These are phyloP conservation scores for Saccharomycopsis synnaedendra DNA, from an alignment of 805 yeast species.

Conservation along the genomic window DNA sequence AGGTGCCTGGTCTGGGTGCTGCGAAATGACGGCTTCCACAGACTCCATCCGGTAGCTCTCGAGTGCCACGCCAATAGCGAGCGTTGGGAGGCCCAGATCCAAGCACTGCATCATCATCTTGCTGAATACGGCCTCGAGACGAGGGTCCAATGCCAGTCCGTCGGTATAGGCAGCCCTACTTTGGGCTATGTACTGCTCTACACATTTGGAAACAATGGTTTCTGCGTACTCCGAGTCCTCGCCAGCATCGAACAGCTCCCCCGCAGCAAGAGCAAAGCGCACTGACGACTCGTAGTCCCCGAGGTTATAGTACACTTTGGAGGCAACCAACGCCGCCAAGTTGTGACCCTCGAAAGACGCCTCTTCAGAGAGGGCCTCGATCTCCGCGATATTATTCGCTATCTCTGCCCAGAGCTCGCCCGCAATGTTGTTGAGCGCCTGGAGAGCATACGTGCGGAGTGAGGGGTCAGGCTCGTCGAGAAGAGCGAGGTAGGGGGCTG, in stretches of 20 bases:
- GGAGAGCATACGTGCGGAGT: slow-evolving; percentile 75
- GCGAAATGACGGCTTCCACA: slow-evolving; percentile 45
- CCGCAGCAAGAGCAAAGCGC: slow-evolving; percentile 79
- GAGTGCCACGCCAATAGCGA: slow-evolving; percentile 83
- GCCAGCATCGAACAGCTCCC: slow-evolving; percentile 60
- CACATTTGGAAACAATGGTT: slow-evolving; percentile 88
- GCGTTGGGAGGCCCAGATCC: slow-evolving; percentile 53
- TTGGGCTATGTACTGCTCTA: slow-evolving; percentile 63
- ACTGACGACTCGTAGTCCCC: slow-evolving; percentile 92
- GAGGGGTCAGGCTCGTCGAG: slow-evolving; percentile 70
- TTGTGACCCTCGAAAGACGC: slow-evolving; percentile 59
- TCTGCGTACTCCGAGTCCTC: slow-evolving; percentile 81
- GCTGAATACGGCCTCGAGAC: slow-evolving; percentile 64
- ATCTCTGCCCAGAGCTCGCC: slow-evolving; percentile 97
- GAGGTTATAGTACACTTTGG: slow-evolving; percentile 82
- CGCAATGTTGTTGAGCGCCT: slow-evolving; percentile 68
- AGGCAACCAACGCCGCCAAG: slow-evolving; percentile 84
- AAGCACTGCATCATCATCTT: slow-evolving; percentile 79
- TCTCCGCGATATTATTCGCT: slow-evolving; percentile 76
- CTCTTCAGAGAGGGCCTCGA: slow-evolving; percentile 89
- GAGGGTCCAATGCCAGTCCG: slow-evolving; percentile 38
- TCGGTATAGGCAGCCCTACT: slow-evolving; percentile 40
- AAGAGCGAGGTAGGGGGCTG: slow-evolving; percentile 86
- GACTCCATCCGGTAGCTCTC: slow-evolving; percentile 84
- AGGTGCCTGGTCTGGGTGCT: slow-evolving; percentile 42